Evolutionary conservation across 768 basidiomycete genomes (phyloP), one percentile per base, ranked within the genome.

Genomic region (Trametes punicea): DNA sequence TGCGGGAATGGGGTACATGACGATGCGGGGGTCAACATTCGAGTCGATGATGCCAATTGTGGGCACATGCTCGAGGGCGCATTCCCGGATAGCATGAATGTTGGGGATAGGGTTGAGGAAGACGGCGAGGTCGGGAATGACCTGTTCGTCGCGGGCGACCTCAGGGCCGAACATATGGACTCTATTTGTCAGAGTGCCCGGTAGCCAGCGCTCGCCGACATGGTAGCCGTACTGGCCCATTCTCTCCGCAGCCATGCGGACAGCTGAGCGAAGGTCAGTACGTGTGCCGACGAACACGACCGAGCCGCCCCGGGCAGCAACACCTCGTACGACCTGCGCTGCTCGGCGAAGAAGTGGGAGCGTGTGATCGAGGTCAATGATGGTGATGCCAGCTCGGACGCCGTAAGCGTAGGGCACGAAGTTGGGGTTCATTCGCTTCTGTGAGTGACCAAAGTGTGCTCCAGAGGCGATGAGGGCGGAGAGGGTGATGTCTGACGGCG

Each of bases 1-100:
- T n/a, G 92, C 94, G 0, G 94, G 95, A 66, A 99, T 98, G 39
- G 97, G 89, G 70, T 97, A 98, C 81, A 98, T 97, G 59, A 99
- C 95, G 34, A 93, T 79, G 23, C 97, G 85, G 5, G 97, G 97
- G 73, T 99, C 97, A 39, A 85, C 89, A 68, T 99, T 93, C 20
- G 94, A 92, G 72, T 99, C 97, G 51, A 95, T 83, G 57, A 98
- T 85, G 30, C 88, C 97, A 57, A 98, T 85, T 1, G 97, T 98
- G 0, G 97, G 97, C 53, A 98, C 82, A 66, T 95, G 88, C 59
- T 87, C 81, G 52, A 85, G 77, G 15, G 93, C 92, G 65, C 93
- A 95, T 74, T 99, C 97, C 51, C 88, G 84, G 65, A 98, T 89
- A 15, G 92, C 91, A 61, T 84, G 86, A 60, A 88, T 77, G 67